These are phyloP conservation scores for Crithidia sp. DNA, from an alignment of 208 protist genomes.

Conservation along the genomic window DNA sequence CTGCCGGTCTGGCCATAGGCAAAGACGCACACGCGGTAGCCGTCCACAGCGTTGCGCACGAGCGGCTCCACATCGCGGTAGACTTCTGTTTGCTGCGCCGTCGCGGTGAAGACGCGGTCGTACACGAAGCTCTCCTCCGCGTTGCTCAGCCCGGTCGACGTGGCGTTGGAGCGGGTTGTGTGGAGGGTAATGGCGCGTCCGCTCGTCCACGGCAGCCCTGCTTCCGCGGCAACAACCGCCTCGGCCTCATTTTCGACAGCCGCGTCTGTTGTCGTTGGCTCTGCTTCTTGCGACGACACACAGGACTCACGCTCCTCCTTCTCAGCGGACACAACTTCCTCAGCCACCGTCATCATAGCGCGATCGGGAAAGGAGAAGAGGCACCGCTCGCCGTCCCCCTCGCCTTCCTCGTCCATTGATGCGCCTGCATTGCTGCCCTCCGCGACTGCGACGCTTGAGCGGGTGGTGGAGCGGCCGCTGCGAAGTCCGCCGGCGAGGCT, in stretches of 20 bases:
- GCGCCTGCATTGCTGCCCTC: not conserved
- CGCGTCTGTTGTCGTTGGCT: too few species aligned
- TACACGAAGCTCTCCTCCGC: constrained; percentile 50
- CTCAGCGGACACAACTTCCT: not conserved
- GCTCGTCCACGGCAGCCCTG: constrained; percentile 2
- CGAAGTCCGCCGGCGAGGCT: not conserved
- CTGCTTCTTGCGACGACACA: too few species aligned
- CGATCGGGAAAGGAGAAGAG: constrained; percentile 32
- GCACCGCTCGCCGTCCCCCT: not conserved
- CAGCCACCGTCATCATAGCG: too few species aligned
- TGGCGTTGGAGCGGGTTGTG: constrained; percentile 68
- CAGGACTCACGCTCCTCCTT: not conserved
- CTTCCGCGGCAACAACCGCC: not conserved
- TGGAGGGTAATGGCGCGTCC: constrained; percentile 44
- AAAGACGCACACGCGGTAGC: constrained; percentile 91
- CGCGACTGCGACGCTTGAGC: constrained; percentile 10
- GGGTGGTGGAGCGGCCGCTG: constrained; percentile 22
- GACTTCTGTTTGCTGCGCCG: constrained; percentile 59
- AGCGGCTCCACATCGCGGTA: constrained; percentile 91
- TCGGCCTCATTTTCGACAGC: not conserved
- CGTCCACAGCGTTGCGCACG: constrained; percentile 91
- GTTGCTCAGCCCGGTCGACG: constrained; percentile 56
- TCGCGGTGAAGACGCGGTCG: constrained; percentile 55
- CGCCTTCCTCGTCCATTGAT: constrained; percentile 3
- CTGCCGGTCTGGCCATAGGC: constrained; percentile 94